phyloP scores from a whole-genome alignment of 176 grass and related monocot species.

The Phragmites australis region DNA sequence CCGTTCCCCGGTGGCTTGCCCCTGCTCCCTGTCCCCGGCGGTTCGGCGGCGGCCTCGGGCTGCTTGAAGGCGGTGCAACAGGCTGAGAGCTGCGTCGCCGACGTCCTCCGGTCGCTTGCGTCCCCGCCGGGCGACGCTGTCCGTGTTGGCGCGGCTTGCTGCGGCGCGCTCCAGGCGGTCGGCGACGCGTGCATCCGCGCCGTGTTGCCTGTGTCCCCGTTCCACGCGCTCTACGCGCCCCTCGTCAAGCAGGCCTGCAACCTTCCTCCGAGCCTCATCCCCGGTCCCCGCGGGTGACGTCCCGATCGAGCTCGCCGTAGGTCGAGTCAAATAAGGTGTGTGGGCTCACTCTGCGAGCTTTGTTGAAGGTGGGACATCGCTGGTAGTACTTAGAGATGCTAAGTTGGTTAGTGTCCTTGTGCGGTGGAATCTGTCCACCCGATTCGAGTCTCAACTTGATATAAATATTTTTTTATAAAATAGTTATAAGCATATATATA shows the following conservation, averaged over 20 bases:
- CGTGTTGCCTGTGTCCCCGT: constrained; percentile 1
- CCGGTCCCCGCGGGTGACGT: too few relatives aligned
- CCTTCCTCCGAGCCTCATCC: too few relatives aligned
- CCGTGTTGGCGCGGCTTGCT: constrained; percentile 9
- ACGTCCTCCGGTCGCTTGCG: constrained; percentile 17
- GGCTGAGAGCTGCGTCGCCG: constrained; percentile 3
- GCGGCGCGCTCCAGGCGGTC: constrained; percentile 4
- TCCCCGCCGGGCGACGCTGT: not conserved
- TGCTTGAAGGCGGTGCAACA: constrained; percentile 17
- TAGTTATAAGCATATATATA: too few relatives aligned
- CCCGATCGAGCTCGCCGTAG: too few relatives aligned
- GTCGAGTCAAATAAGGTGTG: too few relatives aligned
- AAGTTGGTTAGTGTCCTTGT: too few relatives aligned
- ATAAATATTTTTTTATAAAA: too few relatives aligned
- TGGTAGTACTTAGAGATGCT: too few relatives aligned
- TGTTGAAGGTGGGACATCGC: too few relatives aligned
- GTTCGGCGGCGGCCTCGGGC: not conserved
- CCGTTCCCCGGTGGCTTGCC: not conserved
- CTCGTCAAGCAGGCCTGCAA: constrained; percentile 16
- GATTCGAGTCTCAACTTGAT: too few relatives aligned
- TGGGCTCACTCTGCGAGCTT: too few relatives aligned
- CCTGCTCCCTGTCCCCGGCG: not conserved
- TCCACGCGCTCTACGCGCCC: constrained; percentile 10
- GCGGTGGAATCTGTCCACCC: too few relatives aligned
- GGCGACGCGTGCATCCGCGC: constrained; percentile 21